Conservation (phyloP, 1,139 yeast species). For the Protomyces lactucae-debilis region DNA sequence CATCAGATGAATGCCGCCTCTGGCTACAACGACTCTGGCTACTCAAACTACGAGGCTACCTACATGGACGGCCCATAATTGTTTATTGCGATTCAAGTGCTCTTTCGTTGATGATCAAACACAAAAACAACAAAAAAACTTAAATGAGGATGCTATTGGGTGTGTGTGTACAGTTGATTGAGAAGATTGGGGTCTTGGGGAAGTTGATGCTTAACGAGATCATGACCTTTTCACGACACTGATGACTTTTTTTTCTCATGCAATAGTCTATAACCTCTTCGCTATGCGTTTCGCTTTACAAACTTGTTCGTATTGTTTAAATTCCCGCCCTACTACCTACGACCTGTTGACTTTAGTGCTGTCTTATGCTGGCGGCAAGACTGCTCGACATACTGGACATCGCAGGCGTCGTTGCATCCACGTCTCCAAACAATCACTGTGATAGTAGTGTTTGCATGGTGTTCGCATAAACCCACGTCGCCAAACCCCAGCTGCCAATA, state of each 20-base stretch:
- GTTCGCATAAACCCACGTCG: constrained; percentile 68
- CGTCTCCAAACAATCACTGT: constrained; percentile 73
- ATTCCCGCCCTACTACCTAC: not conserved
- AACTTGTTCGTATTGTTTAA: not conserved
- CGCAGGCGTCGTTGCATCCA: constrained; percentile 94
- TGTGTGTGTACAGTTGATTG: not conserved
- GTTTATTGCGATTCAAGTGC: not conserved
- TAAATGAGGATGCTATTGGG: not conserved
- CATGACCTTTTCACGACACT: not conserved
- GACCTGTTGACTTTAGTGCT: not conserved
- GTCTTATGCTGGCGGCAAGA: constrained; percentile 59
- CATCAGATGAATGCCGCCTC: not conserved
- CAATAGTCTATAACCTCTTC: not conserved
- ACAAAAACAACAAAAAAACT: not conserved
- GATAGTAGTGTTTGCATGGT: constrained; percentile 88
- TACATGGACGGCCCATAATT: not conserved
- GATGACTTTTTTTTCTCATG: not conserved
- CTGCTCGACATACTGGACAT: constrained; percentile 87
- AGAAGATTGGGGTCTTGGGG: not conserved
- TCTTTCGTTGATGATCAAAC: not conserved
- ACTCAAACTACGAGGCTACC: not conserved
- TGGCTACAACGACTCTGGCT: not conserved
- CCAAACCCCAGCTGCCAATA: not conserved
- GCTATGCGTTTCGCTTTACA: not conserved
- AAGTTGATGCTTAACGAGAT: not conserved